phyloP scores from a whole-genome alignment of 371 early-diverging fungal species.

The Parasitella parasitica region DNA sequence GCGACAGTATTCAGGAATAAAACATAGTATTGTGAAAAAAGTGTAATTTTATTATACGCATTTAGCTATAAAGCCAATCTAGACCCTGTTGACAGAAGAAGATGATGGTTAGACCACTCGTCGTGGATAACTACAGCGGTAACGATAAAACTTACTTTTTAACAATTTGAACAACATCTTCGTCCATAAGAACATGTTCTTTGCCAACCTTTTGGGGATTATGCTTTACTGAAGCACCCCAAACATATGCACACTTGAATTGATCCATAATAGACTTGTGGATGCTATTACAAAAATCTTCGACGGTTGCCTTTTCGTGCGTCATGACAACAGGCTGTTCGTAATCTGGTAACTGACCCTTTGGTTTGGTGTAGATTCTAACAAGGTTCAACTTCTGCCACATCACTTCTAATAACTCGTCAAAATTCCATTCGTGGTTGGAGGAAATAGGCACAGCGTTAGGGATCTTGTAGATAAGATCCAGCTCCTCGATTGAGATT shows the following conservation, averaged over 20 bases:
- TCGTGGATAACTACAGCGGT: background rate
- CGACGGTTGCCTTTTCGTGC: slow-evolving; percentile 72
- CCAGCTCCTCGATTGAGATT: slow-evolving; percentile 92
- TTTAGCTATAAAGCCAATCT: background rate
- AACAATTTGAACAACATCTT: slow-evolving; percentile 99
- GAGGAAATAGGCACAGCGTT: slow-evolving; percentile 98
- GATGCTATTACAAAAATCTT: slow-evolving; percentile 98
- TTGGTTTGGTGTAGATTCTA: slow-evolving; percentile 97
- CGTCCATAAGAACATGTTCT: slow-evolving; percentile 94
- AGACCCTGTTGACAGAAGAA: slow-evolving; percentile 3
- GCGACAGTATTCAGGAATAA: slow-evolving; percentile 31
- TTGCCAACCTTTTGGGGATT: slow-evolving; percentile 99
- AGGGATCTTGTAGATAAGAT: slow-evolving; percentile 95
- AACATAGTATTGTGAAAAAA: background rate
- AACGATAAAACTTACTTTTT: slow-evolving; percentile 47
- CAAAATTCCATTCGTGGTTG: slow-evolving; percentile 99
- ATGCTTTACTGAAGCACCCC: slow-evolving; percentile 99
- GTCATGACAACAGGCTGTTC: slow-evolving; percentile 94
- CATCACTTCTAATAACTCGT: slow-evolving; percentile 94
- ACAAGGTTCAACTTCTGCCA: slow-evolving; percentile 85
- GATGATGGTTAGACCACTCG: background rate
- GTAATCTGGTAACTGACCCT: slow-evolving; percentile 98
- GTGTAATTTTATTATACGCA: background rate
- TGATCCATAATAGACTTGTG: slow-evolving; percentile 95
- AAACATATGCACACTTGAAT: slow-evolving; percentile 97